phyloP scores from a whole-genome alignment of 176 grass and related monocot genomes.

The Stipa capillata region DNA sequence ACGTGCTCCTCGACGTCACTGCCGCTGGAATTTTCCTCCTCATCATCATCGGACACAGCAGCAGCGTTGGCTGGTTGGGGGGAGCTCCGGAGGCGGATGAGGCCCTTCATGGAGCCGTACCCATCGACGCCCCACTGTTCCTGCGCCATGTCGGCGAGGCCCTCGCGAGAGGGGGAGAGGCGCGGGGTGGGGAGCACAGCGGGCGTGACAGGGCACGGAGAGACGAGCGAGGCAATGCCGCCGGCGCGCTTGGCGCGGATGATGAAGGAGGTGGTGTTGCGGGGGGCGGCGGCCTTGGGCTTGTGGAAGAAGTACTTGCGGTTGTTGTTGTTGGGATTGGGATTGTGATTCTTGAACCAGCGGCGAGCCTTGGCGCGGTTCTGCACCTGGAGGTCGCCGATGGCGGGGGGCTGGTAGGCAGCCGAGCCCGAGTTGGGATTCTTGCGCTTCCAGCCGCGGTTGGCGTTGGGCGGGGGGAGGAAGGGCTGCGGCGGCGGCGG shows the following conservation, averaged over 20 bases:
- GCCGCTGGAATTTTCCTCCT: conserved; percentile 49
- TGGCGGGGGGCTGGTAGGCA: conserved; percentile 60
- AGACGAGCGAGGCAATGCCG: conserved; percentile 80
- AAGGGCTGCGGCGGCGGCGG: conserved; percentile 2
- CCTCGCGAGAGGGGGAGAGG: conserved; percentile 76
- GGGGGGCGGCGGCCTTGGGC: conserved; percentile 73
- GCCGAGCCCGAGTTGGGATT: not conserved
- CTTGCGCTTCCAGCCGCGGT: conserved; percentile 50
- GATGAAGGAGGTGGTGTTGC: conserved; percentile 91
- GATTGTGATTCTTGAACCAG: conserved; percentile 52
- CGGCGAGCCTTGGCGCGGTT: conserved; percentile 85
- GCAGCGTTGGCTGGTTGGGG: conserved; percentile 4
- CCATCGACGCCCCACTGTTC: conserved; percentile 94
- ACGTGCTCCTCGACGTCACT: conserved; percentile 88
- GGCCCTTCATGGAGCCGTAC: conserved; percentile 90
- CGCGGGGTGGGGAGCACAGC: conserved; percentile 72
- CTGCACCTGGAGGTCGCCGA: conserved; percentile 73
- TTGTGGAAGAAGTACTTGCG: conserved; percentile 56
- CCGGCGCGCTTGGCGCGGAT: conserved; percentile 85
- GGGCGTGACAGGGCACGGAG: conserved; percentile 72
- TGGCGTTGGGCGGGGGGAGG: conserved; percentile 8
- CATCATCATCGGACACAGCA: conserved; percentile 33
- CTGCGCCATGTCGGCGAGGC: conserved; percentile 81
- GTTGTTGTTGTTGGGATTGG: not conserved
- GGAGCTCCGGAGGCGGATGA: conserved; percentile 68